These are phyloP conservation scores for Agaricus blazei DNA, from an alignment of 768 basidiomycete genomes.

Conservation along the genomic window DNA sequence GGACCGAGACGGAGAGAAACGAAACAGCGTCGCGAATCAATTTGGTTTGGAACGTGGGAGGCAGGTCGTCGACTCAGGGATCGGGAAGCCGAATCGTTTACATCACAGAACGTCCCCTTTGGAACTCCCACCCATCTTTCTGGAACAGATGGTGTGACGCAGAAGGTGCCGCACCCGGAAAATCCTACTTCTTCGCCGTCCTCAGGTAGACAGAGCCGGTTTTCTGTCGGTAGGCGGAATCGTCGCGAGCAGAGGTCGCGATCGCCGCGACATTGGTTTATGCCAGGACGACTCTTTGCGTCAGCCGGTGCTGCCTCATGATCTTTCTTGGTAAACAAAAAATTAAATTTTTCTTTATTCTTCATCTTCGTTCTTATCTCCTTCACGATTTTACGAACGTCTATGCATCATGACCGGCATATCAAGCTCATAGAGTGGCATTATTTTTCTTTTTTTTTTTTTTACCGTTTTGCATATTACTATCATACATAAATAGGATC, in stretches of 20 bases:
- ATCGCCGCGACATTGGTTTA: constrained; percentile 49
- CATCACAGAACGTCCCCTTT: constrained; percentile 7
- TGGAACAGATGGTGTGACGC: constrained; percentile 5
- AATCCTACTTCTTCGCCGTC: constrained; percentile 10
- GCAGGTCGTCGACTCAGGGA: not conserved
- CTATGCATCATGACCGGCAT: not conserved
- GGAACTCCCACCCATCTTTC: constrained; percentile 21
- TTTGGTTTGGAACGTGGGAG: constrained; percentile 9
- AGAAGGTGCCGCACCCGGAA: constrained; percentile 14
- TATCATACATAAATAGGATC: too few relatives aligned
- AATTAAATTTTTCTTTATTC: not conserved
- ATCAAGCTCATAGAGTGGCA: constrained; percentile 9
- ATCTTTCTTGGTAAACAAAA: not conserved
- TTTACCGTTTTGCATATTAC: not conserved
- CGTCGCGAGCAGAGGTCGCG: constrained; percentile 17
- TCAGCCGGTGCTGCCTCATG: constrained; percentile 29
- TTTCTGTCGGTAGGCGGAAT: constrained; percentile 14
- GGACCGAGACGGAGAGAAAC: not conserved
- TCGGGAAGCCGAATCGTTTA: not conserved
- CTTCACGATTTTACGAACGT: constrained; percentile 1
- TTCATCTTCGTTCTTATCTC: not conserved
- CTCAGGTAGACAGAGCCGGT: constrained; percentile 21
- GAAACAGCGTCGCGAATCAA: not conserved
- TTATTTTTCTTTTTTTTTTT: constrained; percentile 7
- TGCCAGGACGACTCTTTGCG: constrained; percentile 45